These are phyloP conservation scores for Parachlorella kessleri DNA, from an alignment of 139 green algal genomes.

Conservation along the genomic window DNA sequence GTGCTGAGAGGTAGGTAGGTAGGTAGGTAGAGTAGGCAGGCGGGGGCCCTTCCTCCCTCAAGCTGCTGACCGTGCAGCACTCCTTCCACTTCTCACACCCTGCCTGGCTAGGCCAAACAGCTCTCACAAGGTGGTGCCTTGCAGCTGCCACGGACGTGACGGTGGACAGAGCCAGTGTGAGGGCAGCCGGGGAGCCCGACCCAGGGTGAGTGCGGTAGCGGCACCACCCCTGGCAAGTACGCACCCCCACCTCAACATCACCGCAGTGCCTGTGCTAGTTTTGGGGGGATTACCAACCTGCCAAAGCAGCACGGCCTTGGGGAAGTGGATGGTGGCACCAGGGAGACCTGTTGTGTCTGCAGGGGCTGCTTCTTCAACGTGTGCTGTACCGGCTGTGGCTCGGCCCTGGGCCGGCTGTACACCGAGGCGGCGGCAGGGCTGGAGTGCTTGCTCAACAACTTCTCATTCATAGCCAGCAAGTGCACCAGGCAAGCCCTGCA, in stretches of 20 bases:
- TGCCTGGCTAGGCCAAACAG: neutral
- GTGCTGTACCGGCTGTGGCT: slow-evolving; percentile 21
- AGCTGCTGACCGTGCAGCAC: neutral
- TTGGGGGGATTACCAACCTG: too few relatives aligned
- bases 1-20: neutral
- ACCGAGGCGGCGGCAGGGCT: neutral
- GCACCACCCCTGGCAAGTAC: too few relatives aligned
- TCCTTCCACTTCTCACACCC: neutral
- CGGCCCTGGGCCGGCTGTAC: slow-evolving; percentile 26
- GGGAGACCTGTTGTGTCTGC: too few relatives aligned
- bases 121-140: neutral
- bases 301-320: too few relatives aligned
- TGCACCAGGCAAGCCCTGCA: slow-evolving; percentile 6
- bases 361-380: slow-evolving; percentile 9
- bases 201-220: too few relatives aligned
- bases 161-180: too few relatives aligned
- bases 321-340: too few relatives aligned
- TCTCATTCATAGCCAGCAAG: slow-evolving; percentile 1
- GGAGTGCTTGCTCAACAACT: slow-evolving; percentile 1
- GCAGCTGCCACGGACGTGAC: slow-evolving; percentile 23
- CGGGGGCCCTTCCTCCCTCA: too few relatives aligned
- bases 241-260: too few relatives aligned
- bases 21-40: neutral
- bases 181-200: too few relatives aligned
- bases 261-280: too few relatives aligned